A percentile compares a stretch with the other conserved stretches of the same genome.
Conservation (phyloP, 257 asterid genomes). For the Eustoma russellianum region DNA sequence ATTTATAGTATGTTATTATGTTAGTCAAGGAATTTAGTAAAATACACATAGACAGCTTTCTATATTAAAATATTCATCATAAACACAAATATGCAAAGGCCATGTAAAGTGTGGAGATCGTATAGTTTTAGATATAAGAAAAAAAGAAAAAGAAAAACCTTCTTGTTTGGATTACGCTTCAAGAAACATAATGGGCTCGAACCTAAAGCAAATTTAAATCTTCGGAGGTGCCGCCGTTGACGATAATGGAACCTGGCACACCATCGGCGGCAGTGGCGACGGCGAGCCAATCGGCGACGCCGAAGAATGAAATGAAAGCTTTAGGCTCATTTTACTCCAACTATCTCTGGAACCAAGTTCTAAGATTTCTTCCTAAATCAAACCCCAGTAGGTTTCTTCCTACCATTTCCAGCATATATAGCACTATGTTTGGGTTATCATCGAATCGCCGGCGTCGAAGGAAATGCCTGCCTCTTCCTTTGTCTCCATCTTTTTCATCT, state of each 20-base stretch:
- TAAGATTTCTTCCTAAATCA: slow-evolving; percentile 31
- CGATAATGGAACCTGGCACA: neutral
- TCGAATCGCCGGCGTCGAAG: slow-evolving; percentile 49
- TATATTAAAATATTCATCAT: too few relatives aligned
- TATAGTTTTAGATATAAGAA: too few relatives aligned
- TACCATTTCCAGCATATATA: slow-evolving; percentile 28
- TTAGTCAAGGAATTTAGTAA: too few relatives aligned
- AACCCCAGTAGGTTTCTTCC: slow-evolving; percentile 18
- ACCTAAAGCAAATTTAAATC: too few relatives aligned
- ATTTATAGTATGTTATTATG: too few relatives aligned
- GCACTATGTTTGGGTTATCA: slow-evolving; percentile 4
- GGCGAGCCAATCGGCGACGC: slow-evolving; percentile 2
- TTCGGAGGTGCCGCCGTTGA: neutral
- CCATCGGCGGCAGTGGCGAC: slow-evolving; percentile 1
- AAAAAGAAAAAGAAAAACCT: too few relatives aligned
- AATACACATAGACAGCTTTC: too few relatives aligned
- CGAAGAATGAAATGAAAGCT: slow-evolving; percentile 17
- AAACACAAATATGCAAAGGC: too few relatives aligned
- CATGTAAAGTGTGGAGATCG: too few relatives aligned
- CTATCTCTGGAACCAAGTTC: slow-evolving; percentile 39
- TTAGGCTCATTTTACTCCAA: slow-evolving; percentile 44
- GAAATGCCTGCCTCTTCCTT: slow-evolving; percentile 73
- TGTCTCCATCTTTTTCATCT: slow-evolving; percentile 45
- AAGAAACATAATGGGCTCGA: too few relatives aligned
- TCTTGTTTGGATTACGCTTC: too few relatives aligned